phyloP scores from a whole-genome alignment of 768 basidiomycete genomes.

The Amanita jacksonii region DNA sequence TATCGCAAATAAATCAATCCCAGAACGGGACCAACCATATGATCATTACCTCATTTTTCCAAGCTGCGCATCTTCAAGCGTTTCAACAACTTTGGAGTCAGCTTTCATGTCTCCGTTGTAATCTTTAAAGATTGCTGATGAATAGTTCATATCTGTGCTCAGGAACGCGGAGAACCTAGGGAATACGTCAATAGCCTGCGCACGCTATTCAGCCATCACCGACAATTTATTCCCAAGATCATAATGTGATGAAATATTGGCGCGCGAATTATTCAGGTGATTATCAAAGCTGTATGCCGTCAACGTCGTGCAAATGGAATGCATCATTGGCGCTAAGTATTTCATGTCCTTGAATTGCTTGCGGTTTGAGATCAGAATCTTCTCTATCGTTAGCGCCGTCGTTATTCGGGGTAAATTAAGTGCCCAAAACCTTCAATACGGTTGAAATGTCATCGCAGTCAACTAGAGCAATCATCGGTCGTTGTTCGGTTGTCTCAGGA shows the following conservation, averaged over 20 bases:
- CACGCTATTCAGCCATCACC: slow-evolving; percentile 33
- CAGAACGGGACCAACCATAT: no score
- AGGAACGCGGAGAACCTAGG: slow-evolving; percentile 33
- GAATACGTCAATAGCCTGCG: slow-evolving; percentile 10
- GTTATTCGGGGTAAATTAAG: neutral
- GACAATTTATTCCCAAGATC: slow-evolving; percentile 75
- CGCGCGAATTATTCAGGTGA: slow-evolving; percentile 52
- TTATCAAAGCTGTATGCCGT: slow-evolving; percentile 56
- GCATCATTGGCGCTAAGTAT: no score
- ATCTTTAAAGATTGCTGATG: slow-evolving; percentile 62
- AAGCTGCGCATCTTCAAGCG: neutral
- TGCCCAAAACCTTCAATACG: slow-evolving; percentile 41
- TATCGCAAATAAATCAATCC: no score
- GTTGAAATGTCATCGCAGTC: slow-evolving; percentile 56
- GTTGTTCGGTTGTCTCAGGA: no score
- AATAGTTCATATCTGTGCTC: slow-evolving; percentile 70
- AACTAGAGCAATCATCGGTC: no score
- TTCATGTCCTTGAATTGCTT: no score
- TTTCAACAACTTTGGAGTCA: neutral
- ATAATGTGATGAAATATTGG: slow-evolving; percentile 70
- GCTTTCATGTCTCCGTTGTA: slow-evolving; percentile 24
- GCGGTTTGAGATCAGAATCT: neutral
- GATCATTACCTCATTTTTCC: neutral
- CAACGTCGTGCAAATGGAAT: slow-evolving; percentile 37
- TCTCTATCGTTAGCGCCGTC: neutral